phyloP scores from a whole-genome alignment of 768 basidiomycete genomes.

The Tulasnella calospora region DNA sequence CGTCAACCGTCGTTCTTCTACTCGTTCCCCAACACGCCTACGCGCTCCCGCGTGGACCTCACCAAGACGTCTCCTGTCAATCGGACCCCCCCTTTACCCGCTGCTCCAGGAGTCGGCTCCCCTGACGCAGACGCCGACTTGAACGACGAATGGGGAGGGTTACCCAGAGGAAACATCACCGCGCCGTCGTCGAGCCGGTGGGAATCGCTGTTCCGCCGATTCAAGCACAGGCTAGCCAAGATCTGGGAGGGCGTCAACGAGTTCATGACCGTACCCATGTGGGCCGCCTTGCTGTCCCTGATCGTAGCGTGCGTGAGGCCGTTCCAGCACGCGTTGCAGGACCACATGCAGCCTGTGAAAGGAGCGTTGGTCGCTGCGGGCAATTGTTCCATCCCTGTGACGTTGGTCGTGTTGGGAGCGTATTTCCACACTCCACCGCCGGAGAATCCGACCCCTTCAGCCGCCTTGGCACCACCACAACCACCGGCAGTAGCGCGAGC shows the following conservation, averaged over 20 bases:
- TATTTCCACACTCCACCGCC: constrained; percentile 55
- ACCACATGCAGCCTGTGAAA: constrained; percentile 59
- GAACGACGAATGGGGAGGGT: constrained; percentile 23
- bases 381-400: constrained; percentile 79
- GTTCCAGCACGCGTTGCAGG: constrained; percentile 64
- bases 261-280: constrained; percentile 87
- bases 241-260: constrained; percentile 47
- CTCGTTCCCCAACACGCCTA: constrained; percentile 59
- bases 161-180: neutral
- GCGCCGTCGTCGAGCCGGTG: constrained; percentile 12
- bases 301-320: constrained; percentile 72
- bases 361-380: constrained; percentile 64
- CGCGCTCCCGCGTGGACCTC: constrained; percentile 24
- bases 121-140: constrained; percentile 10
- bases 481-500: constrained; percentile 28
- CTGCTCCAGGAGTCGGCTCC: neutral
- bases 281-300: constrained; percentile 70
- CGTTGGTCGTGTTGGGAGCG: constrained; percentile 85
- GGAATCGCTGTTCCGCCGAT: constrained; percentile 28
- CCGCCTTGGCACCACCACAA: constrained; percentile 31
- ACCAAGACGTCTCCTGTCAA: neutral
- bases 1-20: constrained; percentile 50
- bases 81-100: neutral
- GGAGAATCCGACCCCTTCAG: constrained; percentile 27
- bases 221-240: constrained; percentile 32